These are phyloP conservation scores for Nasturtium officinale DNA, from an alignment of 345 rosid species.

Conservation along the genomic window DNA sequence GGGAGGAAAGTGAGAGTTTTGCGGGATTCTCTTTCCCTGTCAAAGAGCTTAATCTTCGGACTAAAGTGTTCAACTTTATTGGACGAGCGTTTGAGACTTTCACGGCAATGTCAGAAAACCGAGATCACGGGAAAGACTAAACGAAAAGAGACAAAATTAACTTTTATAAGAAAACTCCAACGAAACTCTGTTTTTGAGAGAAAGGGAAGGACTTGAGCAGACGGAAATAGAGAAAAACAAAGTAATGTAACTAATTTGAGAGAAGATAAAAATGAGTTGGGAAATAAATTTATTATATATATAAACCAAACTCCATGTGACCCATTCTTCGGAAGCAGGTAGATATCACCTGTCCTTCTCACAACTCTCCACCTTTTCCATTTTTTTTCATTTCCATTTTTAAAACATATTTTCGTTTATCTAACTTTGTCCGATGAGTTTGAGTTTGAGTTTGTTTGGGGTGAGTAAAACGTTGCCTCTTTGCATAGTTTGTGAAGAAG, in stretches of 20 bases:
- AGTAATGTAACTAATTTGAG: slow-evolving; percentile 1
- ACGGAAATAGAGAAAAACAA: neutral
- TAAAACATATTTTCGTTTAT: neutral
- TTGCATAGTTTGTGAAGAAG: slow-evolving; percentile 17
- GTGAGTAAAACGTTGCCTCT: slow-evolving; percentile 2
- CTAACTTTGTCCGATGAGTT: slow-evolving; percentile 5
- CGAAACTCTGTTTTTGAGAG: slow-evolving; percentile 29
- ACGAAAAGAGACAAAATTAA: neutral
- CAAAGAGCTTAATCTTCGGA: slow-evolving; percentile 26
- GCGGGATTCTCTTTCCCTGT: slow-evolving; percentile 27
- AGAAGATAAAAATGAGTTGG: slow-evolving; percentile 18
- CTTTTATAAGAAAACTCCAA: slow-evolving; percentile 4
- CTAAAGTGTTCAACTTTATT: slow-evolving; percentile 34
- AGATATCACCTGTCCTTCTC: slow-evolving; percentile 42
- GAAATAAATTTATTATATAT: slow-evolving; percentile 19
- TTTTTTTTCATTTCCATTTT: slow-evolving; percentile 11
- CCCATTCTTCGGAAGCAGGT: slow-evolving; percentile 36
- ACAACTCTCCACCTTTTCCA: slow-evolving; percentile 40
- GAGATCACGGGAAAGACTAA: slow-evolving; percentile 23
- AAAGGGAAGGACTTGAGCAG: slow-evolving; percentile 3
- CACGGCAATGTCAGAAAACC: slow-evolving; percentile 35
- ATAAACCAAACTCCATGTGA: slow-evolving; percentile 35
- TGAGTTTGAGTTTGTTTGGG: slow-evolving; percentile 25
- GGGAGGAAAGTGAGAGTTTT: slow-evolving; percentile 23
- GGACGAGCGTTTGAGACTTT: slow-evolving; percentile 36